A percentile compares a stretch with the other conserved stretches of the same genome.
Evolutionary conservation across 768 basidiomycete species (phyloP).

Genomic region (Termitomyces sp.): DNA sequence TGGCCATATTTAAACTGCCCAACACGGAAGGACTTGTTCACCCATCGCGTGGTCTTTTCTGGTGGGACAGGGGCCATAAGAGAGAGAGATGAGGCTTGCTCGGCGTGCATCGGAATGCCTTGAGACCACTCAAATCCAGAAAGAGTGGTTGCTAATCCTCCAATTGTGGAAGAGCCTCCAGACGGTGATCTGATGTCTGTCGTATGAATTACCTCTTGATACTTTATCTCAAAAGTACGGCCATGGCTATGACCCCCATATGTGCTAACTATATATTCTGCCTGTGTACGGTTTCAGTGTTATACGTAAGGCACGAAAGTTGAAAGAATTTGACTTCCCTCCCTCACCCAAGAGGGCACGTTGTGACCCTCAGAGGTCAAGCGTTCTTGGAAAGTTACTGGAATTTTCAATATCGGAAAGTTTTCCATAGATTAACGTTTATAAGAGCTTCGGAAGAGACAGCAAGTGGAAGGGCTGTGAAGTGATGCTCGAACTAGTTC

Average conservation of each 20-base stretch:
- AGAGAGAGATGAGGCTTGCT: not conserved
- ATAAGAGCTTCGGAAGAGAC: not conserved
- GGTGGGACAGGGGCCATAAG: not conserved
- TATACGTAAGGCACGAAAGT: not conserved
- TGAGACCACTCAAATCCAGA: not conserved
- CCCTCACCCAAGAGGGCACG: not conserved
- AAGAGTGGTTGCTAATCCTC: not conserved
- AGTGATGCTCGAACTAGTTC: not conserved
- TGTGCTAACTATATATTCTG: not conserved
- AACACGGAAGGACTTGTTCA: not conserved
- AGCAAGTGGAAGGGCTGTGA: not conserved
- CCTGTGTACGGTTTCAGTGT: not conserved
- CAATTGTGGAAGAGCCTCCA: not conserved
- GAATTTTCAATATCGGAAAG: not conserved
- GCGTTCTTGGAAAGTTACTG: not conserved
- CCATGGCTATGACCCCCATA: not conserved
- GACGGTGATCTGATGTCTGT: not conserved
- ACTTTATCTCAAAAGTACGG: not conserved
- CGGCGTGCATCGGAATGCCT: not conserved
- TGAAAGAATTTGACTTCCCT: not conserved
- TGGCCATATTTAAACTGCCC: not conserved
- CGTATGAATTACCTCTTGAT: not conserved
- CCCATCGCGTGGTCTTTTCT: not conserved
- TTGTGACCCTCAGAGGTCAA: not conserved
- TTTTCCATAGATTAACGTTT: not conserved